phyloP scores from a whole-genome alignment of 2,329 filamentous ascomycete species.

The Cladophialophora carrionii region DNA sequence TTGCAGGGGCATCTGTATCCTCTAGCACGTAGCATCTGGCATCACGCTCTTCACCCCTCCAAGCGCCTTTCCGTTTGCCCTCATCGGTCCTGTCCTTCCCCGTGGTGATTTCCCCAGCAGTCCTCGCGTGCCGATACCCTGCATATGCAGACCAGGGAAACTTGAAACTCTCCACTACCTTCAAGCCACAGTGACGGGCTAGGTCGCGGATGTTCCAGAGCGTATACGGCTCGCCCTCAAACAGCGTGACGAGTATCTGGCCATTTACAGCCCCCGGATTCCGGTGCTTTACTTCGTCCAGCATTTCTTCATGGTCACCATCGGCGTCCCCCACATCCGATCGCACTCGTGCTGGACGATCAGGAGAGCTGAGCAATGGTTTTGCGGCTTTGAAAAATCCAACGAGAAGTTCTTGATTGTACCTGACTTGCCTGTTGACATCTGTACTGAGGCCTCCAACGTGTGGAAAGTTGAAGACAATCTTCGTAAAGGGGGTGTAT shows the following conservation, averaged over 20 bases:
- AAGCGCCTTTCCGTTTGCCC: slow-evolving; percentile 46
- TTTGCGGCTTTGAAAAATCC: slow-evolving; percentile 53
- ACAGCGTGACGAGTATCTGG: slow-evolving; percentile 79
- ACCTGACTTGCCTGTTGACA: slow-evolving; percentile 89
- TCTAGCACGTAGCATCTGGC: slow-evolving; percentile 54
- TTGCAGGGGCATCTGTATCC: slow-evolving; percentile 42
- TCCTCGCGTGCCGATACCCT: slow-evolving; percentile 53
- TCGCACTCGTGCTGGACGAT: slow-evolving; percentile 13
- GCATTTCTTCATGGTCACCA: slow-evolving; percentile 36
- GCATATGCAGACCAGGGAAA: slow-evolving; percentile 54
- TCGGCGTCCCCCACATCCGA: slow-evolving; percentile 35
- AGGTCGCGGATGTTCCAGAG: slow-evolving; percentile 93
- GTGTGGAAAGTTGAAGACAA: slow-evolving; percentile 97
- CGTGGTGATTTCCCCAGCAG: slow-evolving; percentile 51
- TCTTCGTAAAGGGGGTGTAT: slow-evolving; percentile 66
- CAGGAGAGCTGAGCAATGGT: slow-evolving; percentile 42
- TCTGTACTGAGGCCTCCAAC: slow-evolving; percentile 89
- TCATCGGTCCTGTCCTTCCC: slow-evolving; percentile 40
- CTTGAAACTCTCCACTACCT: slow-evolving; percentile 52
- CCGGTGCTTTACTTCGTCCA: slow-evolving; percentile 21
- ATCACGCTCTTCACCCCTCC: slow-evolving; percentile 53
- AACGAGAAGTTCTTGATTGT: slow-evolving; percentile 71
- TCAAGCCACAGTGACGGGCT: slow-evolving; percentile 66
- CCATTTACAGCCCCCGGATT: slow-evolving; percentile 42
- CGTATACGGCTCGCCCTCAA: slow-evolving; percentile 92